Conservation (phyloP, 345 rosid genomes). For the Linum usitatissimum region DNA sequence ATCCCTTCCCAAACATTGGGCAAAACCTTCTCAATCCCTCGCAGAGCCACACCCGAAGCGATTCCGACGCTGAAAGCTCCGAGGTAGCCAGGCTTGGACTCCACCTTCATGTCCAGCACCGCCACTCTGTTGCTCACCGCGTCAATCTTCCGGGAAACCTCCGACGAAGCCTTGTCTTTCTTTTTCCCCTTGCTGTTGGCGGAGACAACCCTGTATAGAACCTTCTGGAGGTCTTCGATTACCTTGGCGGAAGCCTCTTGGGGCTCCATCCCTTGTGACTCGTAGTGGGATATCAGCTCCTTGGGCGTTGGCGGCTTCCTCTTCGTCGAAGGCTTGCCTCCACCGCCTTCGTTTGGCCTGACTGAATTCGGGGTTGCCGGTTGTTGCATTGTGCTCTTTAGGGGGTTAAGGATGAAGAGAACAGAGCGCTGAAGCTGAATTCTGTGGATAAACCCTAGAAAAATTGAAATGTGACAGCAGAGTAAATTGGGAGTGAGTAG, state of each 20-base stretch:
- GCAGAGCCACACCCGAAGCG: slow-evolving; percentile 60
- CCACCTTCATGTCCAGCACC: slow-evolving; percentile 68
- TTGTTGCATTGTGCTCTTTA: slow-evolving; percentile 25
- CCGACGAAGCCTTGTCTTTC: slow-evolving; percentile 36
- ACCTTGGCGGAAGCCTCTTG: slow-evolving; percentile 69
- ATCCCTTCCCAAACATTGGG: slow-evolving; percentile 51
- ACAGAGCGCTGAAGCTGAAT: background rate
- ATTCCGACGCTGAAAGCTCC: slow-evolving; percentile 55
- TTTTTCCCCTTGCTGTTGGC: slow-evolving; percentile 25
- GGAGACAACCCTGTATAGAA: slow-evolving; percentile 43
- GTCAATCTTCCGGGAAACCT: slow-evolving; percentile 56
- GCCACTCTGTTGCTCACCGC: slow-evolving; percentile 41
- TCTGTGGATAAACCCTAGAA: background rate
- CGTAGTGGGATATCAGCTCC: slow-evolving; percentile 73
- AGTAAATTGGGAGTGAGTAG: background rate
- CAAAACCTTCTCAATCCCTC: slow-evolving; percentile 37
- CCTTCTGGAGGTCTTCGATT: slow-evolving; percentile 76
- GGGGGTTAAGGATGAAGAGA: background rate
- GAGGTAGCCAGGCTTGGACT: slow-evolving; percentile 62
- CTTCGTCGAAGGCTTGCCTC: slow-evolving; percentile 13
- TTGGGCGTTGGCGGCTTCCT: slow-evolving; percentile 48
- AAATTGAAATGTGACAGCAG: background rate
- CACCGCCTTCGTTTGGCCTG: slow-evolving; percentile 11
- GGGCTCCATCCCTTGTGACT: slow-evolving; percentile 55
- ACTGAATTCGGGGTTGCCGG: slow-evolving; percentile 23